Base-by-base conservation (phyloP, 148 eudicot species). In the Silene conica region DNA sequence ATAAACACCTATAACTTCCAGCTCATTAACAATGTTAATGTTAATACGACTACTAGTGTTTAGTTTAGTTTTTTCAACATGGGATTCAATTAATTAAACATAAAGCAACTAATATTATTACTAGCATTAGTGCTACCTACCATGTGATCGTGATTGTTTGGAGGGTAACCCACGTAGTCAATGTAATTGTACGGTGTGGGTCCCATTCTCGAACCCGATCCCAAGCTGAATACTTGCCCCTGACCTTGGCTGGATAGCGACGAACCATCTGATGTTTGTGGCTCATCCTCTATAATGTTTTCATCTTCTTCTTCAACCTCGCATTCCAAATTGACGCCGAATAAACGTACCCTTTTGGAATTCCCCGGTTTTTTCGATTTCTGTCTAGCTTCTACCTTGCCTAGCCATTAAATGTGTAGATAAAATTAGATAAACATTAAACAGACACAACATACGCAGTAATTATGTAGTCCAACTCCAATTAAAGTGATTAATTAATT, bases 291-390 rank as follows among this genome's bases (percentile, higher is more conserved):
- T 15, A 10, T 8, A 34, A 18, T 26, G 0, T 34, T 26, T 1
- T 57, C 31, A 0, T 31, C 73, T 0, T 80, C 73, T 18, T 84
- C 83, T 8, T 84, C 85, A 10, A 66, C 74, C 18, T 88, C 83
- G 74, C 92, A 89, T 73, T 89, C 92, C 73, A 91, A 74, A 81
- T 91, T 85, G 71, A 89, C 97, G 63, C 97, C 97, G 57, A 91
- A 91, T 55, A 91, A 69, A 82, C 97, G 87, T 69, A 91, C 75
- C 26, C 77, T 81, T 84, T 80, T 87, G 12, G 87, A 80, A 63
- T 85, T 86, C 18, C 59, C 71, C 19, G 71, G 38, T 74, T 74
- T 74, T 45, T 43, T 57, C 10, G 52, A 48, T 59, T 79, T 79
- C 63, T 70, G 71, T 75, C 74, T 70, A 19, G 70, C 62, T 45